Conservation (phyloP, 2,329 filamentous ascomycete genomes). For the Diaporthe longicolla region DNA sequence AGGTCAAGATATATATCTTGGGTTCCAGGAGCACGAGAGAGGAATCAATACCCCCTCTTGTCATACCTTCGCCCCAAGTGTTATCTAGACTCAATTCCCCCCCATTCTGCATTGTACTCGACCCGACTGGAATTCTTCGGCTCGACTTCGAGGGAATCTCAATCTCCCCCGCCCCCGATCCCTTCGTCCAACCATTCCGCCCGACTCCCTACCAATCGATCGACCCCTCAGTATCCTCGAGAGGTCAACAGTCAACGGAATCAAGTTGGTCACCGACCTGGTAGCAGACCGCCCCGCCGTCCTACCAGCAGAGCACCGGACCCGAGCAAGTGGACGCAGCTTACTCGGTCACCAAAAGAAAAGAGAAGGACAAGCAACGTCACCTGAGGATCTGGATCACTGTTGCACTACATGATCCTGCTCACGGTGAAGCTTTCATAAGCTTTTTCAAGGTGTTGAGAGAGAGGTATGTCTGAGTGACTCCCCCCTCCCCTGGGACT, state of each 20-base stretch:
- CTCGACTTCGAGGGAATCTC: constrained; percentile 59
- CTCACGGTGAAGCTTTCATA: constrained; percentile 43
- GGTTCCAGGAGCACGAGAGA: constrained; percentile 35
- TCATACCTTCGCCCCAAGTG: constrained; percentile 39
- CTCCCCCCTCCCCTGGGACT: constrained; percentile 27
- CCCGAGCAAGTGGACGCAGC: constrained; percentile 33
- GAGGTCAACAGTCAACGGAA: constrained; percentile 38
- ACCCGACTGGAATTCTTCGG: constrained; percentile 58
- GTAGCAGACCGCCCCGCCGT: constrained; percentile 22
- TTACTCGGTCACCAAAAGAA: constrained; percentile 36
- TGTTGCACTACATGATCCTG: constrained; percentile 46
- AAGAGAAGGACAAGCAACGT: constrained; percentile 37
- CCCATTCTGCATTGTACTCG: constrained; percentile 42
- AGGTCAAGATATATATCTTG: constrained; percentile 38
- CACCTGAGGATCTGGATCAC: constrained; percentile 12
- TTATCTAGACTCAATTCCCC: constrained; percentile 35
- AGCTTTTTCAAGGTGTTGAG: constrained; percentile 45
- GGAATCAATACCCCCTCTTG: constrained; percentile 40
- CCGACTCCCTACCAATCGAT: constrained; percentile 35
- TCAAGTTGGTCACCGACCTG: constrained; percentile 20
- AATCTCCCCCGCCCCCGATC: constrained; percentile 53
- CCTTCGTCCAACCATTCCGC: constrained; percentile 51
- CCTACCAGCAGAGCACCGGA: constrained; percentile 28
- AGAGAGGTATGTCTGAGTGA: constrained; percentile 45
- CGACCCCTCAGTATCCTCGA: constrained; percentile 34